phyloP scores from a whole-genome alignment of 2,329 filamentous ascomycete genomes.

The Nemania diffusa region DNA sequence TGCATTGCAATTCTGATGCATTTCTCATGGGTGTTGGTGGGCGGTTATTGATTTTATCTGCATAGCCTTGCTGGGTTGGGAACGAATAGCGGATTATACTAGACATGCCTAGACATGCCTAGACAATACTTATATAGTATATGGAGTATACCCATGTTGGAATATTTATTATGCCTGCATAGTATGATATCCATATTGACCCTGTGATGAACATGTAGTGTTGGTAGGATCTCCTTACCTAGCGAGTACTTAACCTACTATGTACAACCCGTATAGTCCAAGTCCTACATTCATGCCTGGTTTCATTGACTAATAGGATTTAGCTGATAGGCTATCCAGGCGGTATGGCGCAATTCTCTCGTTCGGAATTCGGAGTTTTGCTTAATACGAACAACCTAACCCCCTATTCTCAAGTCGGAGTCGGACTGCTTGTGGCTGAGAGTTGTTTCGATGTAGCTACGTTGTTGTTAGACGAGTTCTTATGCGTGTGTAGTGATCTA shows the following conservation, averaged over 20 bases:
- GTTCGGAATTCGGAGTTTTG: constrained; percentile 20
- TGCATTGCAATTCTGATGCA: neutral
- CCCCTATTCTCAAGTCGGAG: too few relatives aligned
- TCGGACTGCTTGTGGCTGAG: too few relatives aligned
- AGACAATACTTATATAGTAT: too few relatives aligned
- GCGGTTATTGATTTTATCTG: neutral
- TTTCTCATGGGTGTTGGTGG: neutral
- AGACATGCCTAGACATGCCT: neutral
- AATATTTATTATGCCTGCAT: too few relatives aligned
- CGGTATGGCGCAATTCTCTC: neutral
- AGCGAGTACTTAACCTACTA: too few relatives aligned
- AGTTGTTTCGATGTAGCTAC: too few relatives aligned
- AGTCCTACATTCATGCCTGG: neutral
- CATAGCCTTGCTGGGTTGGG: neutral
- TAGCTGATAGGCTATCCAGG: neutral
- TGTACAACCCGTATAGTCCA: too few relatives aligned
- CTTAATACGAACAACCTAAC: neutral
- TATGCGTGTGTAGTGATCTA: too few relatives aligned
- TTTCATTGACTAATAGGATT: neutral
- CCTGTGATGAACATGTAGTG: neutral
- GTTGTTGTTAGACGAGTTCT: too few relatives aligned
- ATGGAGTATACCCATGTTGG: too few relatives aligned
- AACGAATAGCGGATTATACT: neutral
- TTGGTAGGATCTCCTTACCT: too few relatives aligned
- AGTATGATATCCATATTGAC: neutral